phyloP scores from a whole-genome alignment of 495 filamentous ascomycete species.

The Aspergillus leporis region DNA sequence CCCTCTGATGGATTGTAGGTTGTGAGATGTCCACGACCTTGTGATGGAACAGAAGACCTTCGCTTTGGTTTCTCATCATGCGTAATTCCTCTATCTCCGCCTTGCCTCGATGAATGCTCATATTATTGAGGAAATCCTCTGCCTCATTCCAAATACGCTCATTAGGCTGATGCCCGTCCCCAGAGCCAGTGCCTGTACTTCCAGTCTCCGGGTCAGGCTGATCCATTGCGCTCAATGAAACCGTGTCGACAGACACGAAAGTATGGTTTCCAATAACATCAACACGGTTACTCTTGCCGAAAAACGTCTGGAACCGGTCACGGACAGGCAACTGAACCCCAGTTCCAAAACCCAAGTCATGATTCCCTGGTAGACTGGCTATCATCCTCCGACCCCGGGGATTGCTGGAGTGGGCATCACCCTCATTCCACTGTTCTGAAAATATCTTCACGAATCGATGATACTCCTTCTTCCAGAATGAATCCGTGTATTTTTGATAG shows the following conservation, averaged over 20 bases:
- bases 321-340: constrained; percentile 78
- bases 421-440: constrained; percentile 58
- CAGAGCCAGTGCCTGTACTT: constrained; percentile 35
- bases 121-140: constrained; percentile 70
- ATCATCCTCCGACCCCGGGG: constrained; percentile 64
- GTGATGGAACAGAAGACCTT: constrained; percentile 52
- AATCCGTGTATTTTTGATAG: constrained; percentile 73
- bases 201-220: constrained; percentile 51
- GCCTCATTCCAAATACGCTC: constrained; percentile 73
- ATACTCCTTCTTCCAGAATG: constrained; percentile 84
- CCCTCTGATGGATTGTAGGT: constrained; percentile 24
- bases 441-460: constrained; percentile 79
- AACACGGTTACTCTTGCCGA: constrained; percentile 84
- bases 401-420: constrained; percentile 37
- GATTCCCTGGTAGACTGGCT: constrained; percentile 86
- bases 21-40: constrained; percentile 32
- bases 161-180: constrained; percentile 39
- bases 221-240: constrained; percentile 76
- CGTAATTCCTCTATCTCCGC: constrained; percentile 44
- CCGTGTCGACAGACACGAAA: constrained; percentile 85
- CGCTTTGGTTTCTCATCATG: constrained; percentile 40
- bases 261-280: constrained; percentile 94
- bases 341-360: constrained; percentile 91
- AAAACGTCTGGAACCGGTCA: constrained; percentile 81
- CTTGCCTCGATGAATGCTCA: constrained; percentile 48